Base-by-base conservation (phyloP, 306 rosid genomes). In the Geum urbanum region DNA sequence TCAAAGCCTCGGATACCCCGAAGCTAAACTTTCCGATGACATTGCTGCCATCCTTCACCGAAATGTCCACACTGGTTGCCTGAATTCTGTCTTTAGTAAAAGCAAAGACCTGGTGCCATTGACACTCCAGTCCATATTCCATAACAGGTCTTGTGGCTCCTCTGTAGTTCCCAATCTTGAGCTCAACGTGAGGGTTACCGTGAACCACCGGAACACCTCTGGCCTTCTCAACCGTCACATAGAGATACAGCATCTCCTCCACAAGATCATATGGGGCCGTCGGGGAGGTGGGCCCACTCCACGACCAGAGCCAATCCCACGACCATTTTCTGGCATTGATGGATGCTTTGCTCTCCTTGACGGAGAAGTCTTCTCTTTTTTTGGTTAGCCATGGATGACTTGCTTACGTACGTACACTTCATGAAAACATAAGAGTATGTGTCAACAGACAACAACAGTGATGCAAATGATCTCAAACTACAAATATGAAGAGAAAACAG, bases 221-320 rank as follows among this genome's bases (percentile, higher is more conserved):
- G 4, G 81, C 84, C 66, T 50, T 76, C 12, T 69, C 81, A 55
- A 84, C 27, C 59, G n/a, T 78, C 10, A 78, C 76, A 55, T 69
- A 84, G 24, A 76, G 57, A 63, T 64, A 84, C 16, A 40, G 43
- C 63, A n/a, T 76, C 27, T 58, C 60, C 73, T 81, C 82, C 43
- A 81, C 78, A 41, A 84, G 78, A 65, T 79, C 65, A 10, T 59
- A 22, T 60, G n/a, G 14, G 14, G 56, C 27, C 0, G 27, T 24
- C n/a, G n/a, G n/a, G 27, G 27, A 22, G 22, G 13, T 1, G 6
- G 62, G 63, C 9, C 62, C 63, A 2, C 1, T 0, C 1, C 9
- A 11, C 5, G 20, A 47, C 0, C 37, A 32, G 37, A 32, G 37
- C 37, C 37, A 32, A 2, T 0, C 1, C 37, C 37, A 32, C 37